Evolutionary conservation across 257 asterid species (phyloP).

Genomic region (Fraxinus anomala): DNA sequence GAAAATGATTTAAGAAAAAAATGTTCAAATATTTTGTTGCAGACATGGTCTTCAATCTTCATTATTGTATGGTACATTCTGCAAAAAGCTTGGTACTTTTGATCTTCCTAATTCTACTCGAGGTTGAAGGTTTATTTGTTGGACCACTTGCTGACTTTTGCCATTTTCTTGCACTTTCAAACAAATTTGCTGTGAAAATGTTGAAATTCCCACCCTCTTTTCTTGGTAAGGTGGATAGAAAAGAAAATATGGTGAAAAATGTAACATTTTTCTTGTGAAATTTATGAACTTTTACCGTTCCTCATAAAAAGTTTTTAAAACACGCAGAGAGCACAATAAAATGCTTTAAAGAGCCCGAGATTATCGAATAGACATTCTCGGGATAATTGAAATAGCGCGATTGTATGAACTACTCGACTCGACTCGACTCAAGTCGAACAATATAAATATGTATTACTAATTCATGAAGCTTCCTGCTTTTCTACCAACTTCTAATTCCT

Average conservation of each 20-base stretch:
- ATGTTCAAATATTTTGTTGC: not conserved
- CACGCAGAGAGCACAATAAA: not conserved
- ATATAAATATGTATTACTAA: not conserved
- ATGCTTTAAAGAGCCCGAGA: too few relatives aligned
- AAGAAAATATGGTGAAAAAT: not conserved
- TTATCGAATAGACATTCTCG: too few relatives aligned
- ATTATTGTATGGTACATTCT: not conserved
- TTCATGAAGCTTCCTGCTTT: not conserved
- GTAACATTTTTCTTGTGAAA: not conserved
- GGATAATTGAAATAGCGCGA: too few relatives aligned
- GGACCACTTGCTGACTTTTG: slow-evolving; percentile 6
- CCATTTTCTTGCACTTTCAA: not conserved
- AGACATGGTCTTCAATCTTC: not conserved
- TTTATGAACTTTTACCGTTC: not conserved
- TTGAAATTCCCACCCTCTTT: not conserved
- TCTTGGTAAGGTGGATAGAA: not conserved
- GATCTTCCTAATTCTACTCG: slow-evolving; percentile 15
- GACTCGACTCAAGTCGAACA: too few relatives aligned
- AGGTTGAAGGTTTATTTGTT: not conserved
- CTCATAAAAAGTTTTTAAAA: too few relatives aligned
- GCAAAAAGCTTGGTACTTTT: slow-evolving; percentile 18
- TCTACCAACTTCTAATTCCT: not conserved
- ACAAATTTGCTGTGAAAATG: not conserved
- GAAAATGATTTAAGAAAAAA: not conserved
- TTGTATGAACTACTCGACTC: not conserved